Evolutionary conservation across 768 basidiomycete species (phyloP).

Genomic region (Suillus weaverae): DNA sequence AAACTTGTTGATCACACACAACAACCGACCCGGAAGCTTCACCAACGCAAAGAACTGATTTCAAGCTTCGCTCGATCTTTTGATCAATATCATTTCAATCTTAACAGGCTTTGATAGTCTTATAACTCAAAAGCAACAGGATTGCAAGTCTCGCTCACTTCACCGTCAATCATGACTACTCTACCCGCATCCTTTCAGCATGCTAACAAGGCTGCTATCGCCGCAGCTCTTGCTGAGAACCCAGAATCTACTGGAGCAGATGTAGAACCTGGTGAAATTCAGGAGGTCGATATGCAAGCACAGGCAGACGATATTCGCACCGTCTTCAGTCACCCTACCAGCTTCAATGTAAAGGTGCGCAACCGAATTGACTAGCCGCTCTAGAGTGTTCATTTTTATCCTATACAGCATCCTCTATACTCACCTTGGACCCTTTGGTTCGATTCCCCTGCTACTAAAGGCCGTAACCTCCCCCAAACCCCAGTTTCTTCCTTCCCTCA

Average conservation of each 20-base stretch:
- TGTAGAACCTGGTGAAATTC: constrained; percentile 79
- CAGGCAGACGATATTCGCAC: constrained; percentile 85
- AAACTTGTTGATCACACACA: constrained; percentile 7
- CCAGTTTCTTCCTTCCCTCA: constrained; percentile 76
- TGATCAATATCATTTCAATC: background rate
- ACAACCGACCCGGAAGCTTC: constrained; percentile 6
- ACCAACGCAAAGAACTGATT: constrained; percentile 2
- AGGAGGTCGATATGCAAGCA: constrained; percentile 82
- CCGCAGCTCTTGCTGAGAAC: constrained; percentile 68
- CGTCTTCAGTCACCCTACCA: constrained; percentile 88
- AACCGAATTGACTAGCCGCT: constrained; percentile 3
- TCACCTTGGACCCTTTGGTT: constrained; percentile 99
- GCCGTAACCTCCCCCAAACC: constrained; percentile 84
- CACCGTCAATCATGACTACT: constrained; percentile 30
- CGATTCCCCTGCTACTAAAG: constrained; percentile 91
- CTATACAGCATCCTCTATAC: constrained; percentile 81
- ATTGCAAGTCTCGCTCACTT: constrained; percentile 13
- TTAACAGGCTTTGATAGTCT: constrained; percentile 18
- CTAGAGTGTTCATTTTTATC: constrained; percentile 5
- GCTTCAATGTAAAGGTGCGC: constrained; percentile 94
- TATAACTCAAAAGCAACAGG: constrained; percentile 13
- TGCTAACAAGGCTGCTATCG: constrained; percentile 77
- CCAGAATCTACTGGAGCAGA: constrained; percentile 39
- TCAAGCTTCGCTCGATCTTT: background rate
- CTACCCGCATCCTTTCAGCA: constrained; percentile 69